phyloP scores from a whole-genome alignment of 31 red algal species.

The Bonnemaisonia californica region DNA sequence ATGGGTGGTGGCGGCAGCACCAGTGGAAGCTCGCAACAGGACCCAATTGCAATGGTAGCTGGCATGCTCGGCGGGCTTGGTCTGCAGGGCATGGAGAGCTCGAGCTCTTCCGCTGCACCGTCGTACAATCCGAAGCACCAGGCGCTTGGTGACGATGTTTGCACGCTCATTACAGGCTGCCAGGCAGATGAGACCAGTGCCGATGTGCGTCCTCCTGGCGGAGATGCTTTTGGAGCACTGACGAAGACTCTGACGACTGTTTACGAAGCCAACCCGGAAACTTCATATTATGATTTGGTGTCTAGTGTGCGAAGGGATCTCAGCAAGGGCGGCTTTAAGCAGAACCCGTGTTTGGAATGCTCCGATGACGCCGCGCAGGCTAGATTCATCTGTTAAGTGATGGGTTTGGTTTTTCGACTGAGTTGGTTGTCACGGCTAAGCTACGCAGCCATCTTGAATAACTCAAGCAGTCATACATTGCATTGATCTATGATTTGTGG shows the following conservation, averaged over 20 bases:
- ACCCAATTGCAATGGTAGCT: conserved; percentile 38
- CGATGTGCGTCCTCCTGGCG: conserved; percentile 79
- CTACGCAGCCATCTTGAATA: too few species aligned
- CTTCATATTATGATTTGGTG: conserved; percentile 70
- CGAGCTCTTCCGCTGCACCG: conserved; percentile 34
- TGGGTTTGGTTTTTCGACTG: too few species aligned
- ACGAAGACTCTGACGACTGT: conserved; percentile 66
- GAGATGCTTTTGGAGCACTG: conserved; percentile 75
- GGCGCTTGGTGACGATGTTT: conserved; percentile 57
- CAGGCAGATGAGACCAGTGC: conserved; percentile 81
- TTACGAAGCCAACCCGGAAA: conserved; percentile 73
- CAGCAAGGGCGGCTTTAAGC: conserved; percentile 47
- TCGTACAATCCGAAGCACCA: conserved; percentile 58
- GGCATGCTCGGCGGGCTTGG: conserved; percentile 50
- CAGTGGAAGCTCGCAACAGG: not conserved
- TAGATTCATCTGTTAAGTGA: conserved; percentile 83
- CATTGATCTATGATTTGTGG: too few species aligned
- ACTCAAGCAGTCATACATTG: too few species aligned
- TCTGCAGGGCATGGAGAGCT: conserved; percentile 17
- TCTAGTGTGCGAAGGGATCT: conserved; percentile 43
- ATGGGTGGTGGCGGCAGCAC: conserved; percentile 18
- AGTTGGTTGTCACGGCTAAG: too few species aligned
- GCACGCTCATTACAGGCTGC: conserved; percentile 85
- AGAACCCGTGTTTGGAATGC: conserved; percentile 88
- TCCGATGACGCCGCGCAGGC: conserved; percentile 36